Conservation (phyloP, 306 rosid species). For the Crotalaria pallida region DNA sequence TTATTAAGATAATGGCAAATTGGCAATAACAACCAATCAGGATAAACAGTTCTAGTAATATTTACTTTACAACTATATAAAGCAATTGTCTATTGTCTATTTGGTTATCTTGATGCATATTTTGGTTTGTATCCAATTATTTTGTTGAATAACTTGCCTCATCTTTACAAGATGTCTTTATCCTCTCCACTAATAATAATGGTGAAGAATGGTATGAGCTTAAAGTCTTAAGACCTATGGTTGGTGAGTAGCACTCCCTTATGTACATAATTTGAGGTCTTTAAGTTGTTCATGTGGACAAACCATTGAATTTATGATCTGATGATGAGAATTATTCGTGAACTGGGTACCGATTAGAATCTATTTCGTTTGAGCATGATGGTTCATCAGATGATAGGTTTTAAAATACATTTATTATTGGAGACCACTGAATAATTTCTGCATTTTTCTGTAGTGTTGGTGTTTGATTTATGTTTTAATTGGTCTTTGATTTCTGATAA, state of each 20-base stretch:
- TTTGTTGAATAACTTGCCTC: background rate
- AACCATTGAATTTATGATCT: background rate
- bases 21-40: background rate
- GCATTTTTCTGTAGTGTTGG: background rate
- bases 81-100: background rate
- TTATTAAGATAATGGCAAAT: background rate
- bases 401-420: background rate
- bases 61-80: background rate
- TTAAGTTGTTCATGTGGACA: background rate
- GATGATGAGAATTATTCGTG: background rate
- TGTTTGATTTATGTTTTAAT: background rate
- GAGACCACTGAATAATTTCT: background rate
- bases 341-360: conserved; percentile 3
- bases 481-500: conserved; percentile 20
- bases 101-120: background rate
- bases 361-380: background rate
- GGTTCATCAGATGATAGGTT: background rate
- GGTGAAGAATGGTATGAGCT: background rate
- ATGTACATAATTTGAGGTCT: background rate
- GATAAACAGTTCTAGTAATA: background rate
- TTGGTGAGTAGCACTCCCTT: background rate
- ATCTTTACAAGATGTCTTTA: background rate
- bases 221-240: background rate
- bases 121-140: background rate
- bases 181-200: background rate